phyloP scores from a whole-genome alignment of 2,329 filamentous ascomycete genomes.

The Dichotomopilus funicola region DNA sequence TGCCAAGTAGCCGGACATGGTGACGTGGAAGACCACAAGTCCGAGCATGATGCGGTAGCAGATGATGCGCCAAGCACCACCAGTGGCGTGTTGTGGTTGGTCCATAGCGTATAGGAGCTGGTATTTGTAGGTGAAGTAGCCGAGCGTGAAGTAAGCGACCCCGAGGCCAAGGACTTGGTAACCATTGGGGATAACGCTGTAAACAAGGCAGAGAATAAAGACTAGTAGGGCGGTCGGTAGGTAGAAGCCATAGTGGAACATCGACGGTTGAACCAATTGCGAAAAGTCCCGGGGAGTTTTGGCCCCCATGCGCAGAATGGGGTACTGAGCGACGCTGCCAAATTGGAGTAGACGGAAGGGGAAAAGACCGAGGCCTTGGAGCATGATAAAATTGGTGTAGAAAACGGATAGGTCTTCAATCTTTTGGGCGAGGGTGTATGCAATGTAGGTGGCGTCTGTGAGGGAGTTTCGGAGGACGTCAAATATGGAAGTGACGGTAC shows the following conservation, averaged over 20 bases:
- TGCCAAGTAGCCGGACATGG: constrained; percentile 82
- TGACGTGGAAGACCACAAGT: constrained; percentile 79
- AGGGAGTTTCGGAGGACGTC: constrained; percentile 65
- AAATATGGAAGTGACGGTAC: constrained; percentile 72
- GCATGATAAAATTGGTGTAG: constrained; percentile 88
- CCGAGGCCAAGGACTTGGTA: constrained; percentile 79
- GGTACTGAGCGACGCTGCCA: constrained; percentile 76
- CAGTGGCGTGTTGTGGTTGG: constrained; percentile 88
- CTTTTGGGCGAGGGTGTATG: constrained; percentile 66
- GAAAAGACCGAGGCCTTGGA: constrained; percentile 89
- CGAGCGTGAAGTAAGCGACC: constrained; percentile 73
- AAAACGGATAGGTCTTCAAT: constrained; percentile 72
- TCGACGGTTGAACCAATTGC: constrained; percentile 71
- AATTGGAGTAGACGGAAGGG: constrained; percentile 89
- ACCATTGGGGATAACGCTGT: constrained; percentile 76
- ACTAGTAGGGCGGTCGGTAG: constrained; percentile 87
- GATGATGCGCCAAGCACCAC: constrained; percentile 93
- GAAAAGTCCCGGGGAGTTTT: constrained; percentile 87
- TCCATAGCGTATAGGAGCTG: constrained; percentile 98
- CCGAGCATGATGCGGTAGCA: constrained; percentile 86
- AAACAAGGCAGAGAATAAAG: constrained; percentile 92
- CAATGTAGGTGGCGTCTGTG: constrained; percentile 72
- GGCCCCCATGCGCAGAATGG: constrained; percentile 68
- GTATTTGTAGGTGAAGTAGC: constrained; percentile 92
- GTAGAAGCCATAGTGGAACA: constrained; percentile 95